Evolutionary conservation across 1,139 yeast genomes (phyloP).

Genomic region (Candida sp.): DNA sequence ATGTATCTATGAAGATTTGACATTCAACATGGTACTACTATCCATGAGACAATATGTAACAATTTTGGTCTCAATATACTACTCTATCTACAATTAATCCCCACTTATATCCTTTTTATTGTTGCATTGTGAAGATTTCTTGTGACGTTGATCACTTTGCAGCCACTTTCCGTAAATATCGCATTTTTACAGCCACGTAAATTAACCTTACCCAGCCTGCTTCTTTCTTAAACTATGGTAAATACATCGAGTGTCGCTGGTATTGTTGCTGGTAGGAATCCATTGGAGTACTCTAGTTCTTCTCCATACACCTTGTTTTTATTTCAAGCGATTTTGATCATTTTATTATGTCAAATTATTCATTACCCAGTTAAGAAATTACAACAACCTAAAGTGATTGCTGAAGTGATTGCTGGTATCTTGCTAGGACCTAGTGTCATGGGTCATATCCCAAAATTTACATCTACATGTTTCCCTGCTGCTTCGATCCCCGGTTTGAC

Average conservation of each 20-base stretch:
- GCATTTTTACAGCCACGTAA: background rate
- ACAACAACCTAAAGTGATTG: slow-evolving; percentile 74
- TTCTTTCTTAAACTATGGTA: slow-evolving; percentile 13
- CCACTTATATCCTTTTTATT: too few relatives aligned
- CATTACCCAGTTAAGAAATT: slow-evolving; percentile 57
- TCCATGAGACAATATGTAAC: too few relatives aligned
- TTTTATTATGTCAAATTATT: slow-evolving; percentile 49
- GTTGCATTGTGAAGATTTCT: too few relatives aligned
- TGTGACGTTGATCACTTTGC: background rate
- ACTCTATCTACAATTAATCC: too few relatives aligned
- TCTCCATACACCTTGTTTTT: slow-evolving; percentile 60
- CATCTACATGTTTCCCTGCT: slow-evolving; percentile 58
- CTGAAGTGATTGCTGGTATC: slow-evolving; percentile 76
- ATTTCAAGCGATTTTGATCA: slow-evolving; percentile 57
- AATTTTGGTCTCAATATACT: too few relatives aligned
- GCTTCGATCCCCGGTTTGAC: slow-evolving; percentile 62
- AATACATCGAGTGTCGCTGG: slow-evolving; percentile 47
- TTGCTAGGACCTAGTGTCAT: slow-evolving; percentile 66
- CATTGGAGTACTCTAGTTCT: slow-evolving; percentile 53
- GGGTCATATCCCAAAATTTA: slow-evolving; percentile 68
- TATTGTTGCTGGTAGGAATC: slow-evolving; percentile 69
- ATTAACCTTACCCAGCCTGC: background rate
- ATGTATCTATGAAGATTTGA: too few relatives aligned
- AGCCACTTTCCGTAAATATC: background rate
- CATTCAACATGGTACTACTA: too few relatives aligned